Evolutionary conservation across 106 monocot species (phyloP), one percentile per base, ranked within the genome.

Genomic region (Cymbidium sinense): DNA sequence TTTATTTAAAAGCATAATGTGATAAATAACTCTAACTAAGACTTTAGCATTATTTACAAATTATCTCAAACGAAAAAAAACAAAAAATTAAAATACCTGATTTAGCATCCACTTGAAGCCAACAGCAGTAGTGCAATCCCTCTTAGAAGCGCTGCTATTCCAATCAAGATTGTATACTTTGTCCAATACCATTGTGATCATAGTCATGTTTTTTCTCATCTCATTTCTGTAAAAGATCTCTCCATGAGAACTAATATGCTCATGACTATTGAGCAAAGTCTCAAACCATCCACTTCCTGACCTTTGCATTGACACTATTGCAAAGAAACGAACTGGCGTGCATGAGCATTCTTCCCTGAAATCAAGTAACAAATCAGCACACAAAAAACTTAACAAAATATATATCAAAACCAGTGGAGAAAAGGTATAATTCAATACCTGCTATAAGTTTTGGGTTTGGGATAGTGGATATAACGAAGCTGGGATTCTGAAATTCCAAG

Each of bases 61-160:
- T 65, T 65, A 7, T 31, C 10, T 65, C 65, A 65, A 65, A 29
- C 29, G 21, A 3, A 65, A 12, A 29, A 35, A 47, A 75, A 75
- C 0, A 39, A 23, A 25, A n/a, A 37, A 73, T 50, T 50, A 34
- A 23, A 52, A 33, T 77, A 83, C 88, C 86, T 89, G 88, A 83
- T 89, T 89, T 76, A 89, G 81, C 88, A 89, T 89, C 88, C 88
- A 89, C 75, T 89, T 89, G 69, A 89, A 83, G 25, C 88, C 88
- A 41, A 89, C 85, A 34, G 88, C 85, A 79, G 86, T 75, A 3
- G 88, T 89, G 81, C 88, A 89, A 77, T 85, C 75, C 79, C 75
- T 83, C 47, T 83, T 89, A 10, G 88, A 74, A 77, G 88, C 85
- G 54, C 86, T 89, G 33, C 86, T 86, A 31, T 78, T 19, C 85